A percentile compares a stretch with the other conserved stretches of the same genome.
phyloP scores from a whole-genome alignment of 2,329 filamentous ascomycete genomes.

The Cercospora sp. region DNA sequence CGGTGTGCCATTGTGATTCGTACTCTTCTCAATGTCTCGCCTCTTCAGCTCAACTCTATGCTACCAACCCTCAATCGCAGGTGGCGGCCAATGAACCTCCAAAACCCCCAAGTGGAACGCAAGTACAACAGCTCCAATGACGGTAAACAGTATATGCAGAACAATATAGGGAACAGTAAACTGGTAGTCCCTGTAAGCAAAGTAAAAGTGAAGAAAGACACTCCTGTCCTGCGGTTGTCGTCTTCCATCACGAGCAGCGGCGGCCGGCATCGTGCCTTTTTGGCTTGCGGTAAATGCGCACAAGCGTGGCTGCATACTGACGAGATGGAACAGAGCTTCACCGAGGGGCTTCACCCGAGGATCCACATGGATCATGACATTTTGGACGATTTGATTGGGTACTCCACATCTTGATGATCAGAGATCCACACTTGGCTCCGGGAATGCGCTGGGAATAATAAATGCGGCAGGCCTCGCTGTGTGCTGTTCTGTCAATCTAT shows the following conservation, averaged over 20 bases:
- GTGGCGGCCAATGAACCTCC: conserved; percentile 8
- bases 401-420: neutral
- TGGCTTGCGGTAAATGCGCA: conserved; percentile 6
- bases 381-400: neutral
- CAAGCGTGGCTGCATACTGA: conserved; percentile 6
- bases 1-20: conserved; percentile 21
- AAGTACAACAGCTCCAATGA: neutral
- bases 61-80: neutral
- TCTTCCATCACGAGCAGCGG: neutral
- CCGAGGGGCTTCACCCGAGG: neutral
- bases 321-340: conserved; percentile 1
- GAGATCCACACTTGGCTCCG: neutral
- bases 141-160: neutral
- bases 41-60: neutral
- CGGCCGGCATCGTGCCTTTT: conserved; percentile 6
- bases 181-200: neutral
- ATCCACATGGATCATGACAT: neutral
- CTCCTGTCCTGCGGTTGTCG: neutral
- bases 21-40: neutral
- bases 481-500: neutral
- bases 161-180: neutral
- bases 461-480: neutral
- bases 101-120: neutral
- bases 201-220: neutral
- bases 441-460: conserved; percentile 2